Conservation (phyloP, 441 rosid species). For the Gossypium trilobum region DNA sequence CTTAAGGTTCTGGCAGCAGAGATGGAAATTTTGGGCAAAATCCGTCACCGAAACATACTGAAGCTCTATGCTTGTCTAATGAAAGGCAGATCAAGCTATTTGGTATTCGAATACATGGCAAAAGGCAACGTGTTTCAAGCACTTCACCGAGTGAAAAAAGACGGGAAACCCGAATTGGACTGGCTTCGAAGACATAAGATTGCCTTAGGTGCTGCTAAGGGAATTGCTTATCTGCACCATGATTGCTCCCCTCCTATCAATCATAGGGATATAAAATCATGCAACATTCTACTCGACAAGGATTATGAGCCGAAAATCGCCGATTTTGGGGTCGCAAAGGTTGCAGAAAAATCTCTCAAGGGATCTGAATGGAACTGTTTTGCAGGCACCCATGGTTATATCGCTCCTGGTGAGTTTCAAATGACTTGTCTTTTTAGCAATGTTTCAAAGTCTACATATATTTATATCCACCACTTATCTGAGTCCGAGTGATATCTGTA, state of each 20-base stretch:
- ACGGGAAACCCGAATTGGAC: slow-evolving; percentile 43
- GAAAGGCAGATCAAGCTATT: slow-evolving; percentile 46
- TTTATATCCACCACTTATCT: background rate
- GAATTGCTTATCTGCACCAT: slow-evolving; percentile 76
- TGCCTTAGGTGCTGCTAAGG: slow-evolving; percentile 73
- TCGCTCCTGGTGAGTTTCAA: slow-evolving; percentile 69
- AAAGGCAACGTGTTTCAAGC: slow-evolving; percentile 66
- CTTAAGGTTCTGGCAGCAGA: slow-evolving; percentile 52
- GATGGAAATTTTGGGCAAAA: slow-evolving; percentile 67
- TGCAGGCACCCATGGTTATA: slow-evolving; percentile 82
- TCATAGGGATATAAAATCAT: slow-evolving; percentile 79
- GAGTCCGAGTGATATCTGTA: background rate
- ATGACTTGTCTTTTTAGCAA: background rate
- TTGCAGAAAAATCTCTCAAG: slow-evolving; percentile 35
- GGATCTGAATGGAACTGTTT: slow-evolving; percentile 43
- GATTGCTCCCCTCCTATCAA: slow-evolving; percentile 67
- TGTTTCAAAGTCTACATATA: background rate
- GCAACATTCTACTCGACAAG: slow-evolving; percentile 62
- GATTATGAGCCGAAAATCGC: slow-evolving; percentile 71
- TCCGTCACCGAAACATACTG: slow-evolving; percentile 69
- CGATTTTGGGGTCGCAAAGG: slow-evolving; percentile 79
- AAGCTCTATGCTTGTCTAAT: slow-evolving; percentile 66
- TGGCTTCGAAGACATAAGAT: slow-evolving; percentile 64
- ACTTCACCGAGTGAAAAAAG: slow-evolving; percentile 46
- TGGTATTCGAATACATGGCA: slow-evolving; percentile 74